Conservation (phyloP, 2,329 filamentous ascomycete species). For the Helotiales sp. region DNA sequence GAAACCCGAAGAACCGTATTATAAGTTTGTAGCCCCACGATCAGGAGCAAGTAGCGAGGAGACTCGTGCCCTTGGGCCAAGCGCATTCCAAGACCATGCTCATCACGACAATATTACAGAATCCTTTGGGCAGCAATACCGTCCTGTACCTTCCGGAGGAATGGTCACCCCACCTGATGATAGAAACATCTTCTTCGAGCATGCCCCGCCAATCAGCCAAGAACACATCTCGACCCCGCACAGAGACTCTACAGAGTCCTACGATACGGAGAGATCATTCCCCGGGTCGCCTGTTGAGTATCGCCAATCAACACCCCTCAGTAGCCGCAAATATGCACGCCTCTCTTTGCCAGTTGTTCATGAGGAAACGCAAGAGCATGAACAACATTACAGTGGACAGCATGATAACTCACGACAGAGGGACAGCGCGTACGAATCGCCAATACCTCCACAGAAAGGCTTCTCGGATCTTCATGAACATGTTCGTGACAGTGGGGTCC, state of each 20-base stretch:
- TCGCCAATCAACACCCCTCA: slow-evolving; percentile 16
- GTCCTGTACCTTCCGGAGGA: slow-evolving; percentile 1
- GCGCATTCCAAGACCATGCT: neutral
- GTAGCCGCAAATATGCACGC: slow-evolving; percentile 19
- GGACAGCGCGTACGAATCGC: slow-evolving; percentile 53
- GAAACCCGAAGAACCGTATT: neutral
- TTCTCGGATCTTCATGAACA: slow-evolving; percentile 29
- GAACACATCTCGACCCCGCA: slow-evolving; percentile 16
- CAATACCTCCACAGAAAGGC: slow-evolving; percentile 38
- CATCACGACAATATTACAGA: neutral
- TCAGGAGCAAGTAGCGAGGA: neutral
- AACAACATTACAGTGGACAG: slow-evolving; percentile 10
- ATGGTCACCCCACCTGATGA: slow-evolving; percentile 8
- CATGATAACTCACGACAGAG: slow-evolving; percentile 37
- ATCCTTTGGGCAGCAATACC: neutral
- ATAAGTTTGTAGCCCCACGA: neutral
- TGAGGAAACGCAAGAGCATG: slow-evolving; percentile 28
- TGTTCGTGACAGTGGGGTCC: slow-evolving; percentile 54
- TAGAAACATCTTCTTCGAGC: slow-evolving; percentile 13
- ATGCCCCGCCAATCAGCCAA: slow-evolving; percentile 11
- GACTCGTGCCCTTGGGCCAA: neutral
- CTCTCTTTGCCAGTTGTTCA: slow-evolving; percentile 30
- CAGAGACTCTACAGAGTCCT: neutral
- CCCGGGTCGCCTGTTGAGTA: slow-evolving; percentile 9
- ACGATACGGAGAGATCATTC: neutral